phyloP scores from a whole-genome alignment of 345 rosid genomes.

The Lumnitzera littorea region DNA sequence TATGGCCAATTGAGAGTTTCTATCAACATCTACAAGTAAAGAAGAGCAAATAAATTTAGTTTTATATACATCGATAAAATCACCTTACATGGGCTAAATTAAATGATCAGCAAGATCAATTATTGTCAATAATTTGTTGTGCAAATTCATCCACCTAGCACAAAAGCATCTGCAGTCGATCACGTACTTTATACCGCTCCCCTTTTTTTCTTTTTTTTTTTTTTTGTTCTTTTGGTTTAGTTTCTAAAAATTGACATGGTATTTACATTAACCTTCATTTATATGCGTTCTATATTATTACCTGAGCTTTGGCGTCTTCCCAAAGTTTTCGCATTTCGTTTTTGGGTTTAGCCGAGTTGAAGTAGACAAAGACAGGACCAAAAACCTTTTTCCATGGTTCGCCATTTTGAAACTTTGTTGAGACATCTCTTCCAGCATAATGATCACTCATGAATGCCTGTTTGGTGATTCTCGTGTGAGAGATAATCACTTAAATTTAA shows the following conservation, averaged over 20 bases:
- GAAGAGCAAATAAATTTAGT: neutral
- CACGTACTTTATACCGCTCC: neutral
- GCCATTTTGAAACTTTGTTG: constrained; percentile 16
- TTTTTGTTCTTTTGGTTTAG: too few species aligned
- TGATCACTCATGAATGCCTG: constrained; percentile 35
- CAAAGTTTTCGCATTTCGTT: constrained; percentile 12
- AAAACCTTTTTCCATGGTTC: constrained; percentile 36
- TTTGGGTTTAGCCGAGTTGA: constrained; percentile 18
- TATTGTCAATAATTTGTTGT: too few species aligned
- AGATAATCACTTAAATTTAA: neutral
- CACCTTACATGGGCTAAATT: neutral
- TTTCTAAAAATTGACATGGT: too few species aligned
- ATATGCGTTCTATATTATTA: neutral
- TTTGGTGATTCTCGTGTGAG: neutral
- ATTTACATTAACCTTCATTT: too few species aligned
- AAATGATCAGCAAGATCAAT: too few species aligned
- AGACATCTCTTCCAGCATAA: constrained; percentile 22
- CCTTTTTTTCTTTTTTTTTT: neutral
- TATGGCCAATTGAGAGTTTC: constrained; percentile 33
- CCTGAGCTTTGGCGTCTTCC: constrained; percentile 38
- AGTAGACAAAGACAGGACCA: constrained; percentile 30
- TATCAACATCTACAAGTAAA: constrained; percentile 10
- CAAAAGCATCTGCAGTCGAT: too few species aligned
- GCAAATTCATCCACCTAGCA: neutral
- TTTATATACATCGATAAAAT: neutral